Evolutionary conservation across 2,329 filamentous ascomycete species (phyloP), one percentile per base, ranked within the genome.

Genomic region (Aquanectria penicillioides): DNA sequence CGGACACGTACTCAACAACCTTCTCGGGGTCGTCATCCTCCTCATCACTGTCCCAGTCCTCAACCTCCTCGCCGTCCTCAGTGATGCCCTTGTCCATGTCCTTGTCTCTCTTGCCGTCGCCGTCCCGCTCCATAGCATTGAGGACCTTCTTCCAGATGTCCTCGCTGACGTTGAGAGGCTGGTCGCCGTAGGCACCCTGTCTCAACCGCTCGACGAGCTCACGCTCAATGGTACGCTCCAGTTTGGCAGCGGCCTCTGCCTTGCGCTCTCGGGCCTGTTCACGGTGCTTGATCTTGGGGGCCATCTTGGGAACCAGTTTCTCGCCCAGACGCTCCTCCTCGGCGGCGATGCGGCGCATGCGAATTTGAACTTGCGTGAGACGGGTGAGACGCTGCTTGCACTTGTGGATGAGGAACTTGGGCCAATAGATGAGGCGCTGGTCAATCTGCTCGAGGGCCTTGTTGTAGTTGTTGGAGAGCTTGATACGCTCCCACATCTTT

Each of bases 101-200:
- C 78, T 93, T 87, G 74, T 97, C 94, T 52, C 92, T 83, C 64
- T 86, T 83, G 38, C 90, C 94, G 71, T 96, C 89, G 58, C 94
- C 94, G 69, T 90, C 90, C 68, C 91, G 86, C 84, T 99, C 95
- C 77, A 99, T 83, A 4, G 93, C 93, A 61, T 89, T 88, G 68
- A 99, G 87, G 7, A 99, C 95, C 85, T 94, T 97, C 85, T 96
- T 96, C 95, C 95, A 99, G 61, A 99, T 93, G 12, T 86, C 85
- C 75, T 97, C 93, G 76, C 96, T 95, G 48, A 97, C 94, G 74
- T 99, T 99, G 65, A 99, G 83, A 36, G 95, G 95, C 74, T 92
- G 88, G 70, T 98, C 94, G 52, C 95, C 95, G 77, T 99, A 98
- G 3, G 94, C 94, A 40, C 95, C 95, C 72, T 93, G 94, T 65